Evolutionary conservation across 805 yeast genomes (phyloP), one percentile per base, ranked within the genome.

Genomic region (Nematodospora valgi): DNA sequence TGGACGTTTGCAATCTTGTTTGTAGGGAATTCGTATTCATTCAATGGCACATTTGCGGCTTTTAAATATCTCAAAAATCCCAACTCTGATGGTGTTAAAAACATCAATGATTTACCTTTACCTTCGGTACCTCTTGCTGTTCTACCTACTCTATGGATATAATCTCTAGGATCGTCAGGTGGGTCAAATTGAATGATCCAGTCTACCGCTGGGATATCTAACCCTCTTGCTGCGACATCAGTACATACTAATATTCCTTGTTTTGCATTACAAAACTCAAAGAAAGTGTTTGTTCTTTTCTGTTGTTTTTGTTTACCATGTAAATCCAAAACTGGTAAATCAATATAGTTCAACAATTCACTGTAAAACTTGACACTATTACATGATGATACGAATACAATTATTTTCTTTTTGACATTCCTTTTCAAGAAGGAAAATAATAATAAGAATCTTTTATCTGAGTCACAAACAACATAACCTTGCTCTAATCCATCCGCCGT

Each of bases 111-210:
- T 63, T 82, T 86, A 52, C 99, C 99, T 56, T 81, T 82, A 38
- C 96, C 98, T 32, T 76, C 56, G 15, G 82, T 66, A 46, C 95
- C 95, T 71, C 98, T 82, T 23, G 98, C 99, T 18, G 99, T 93
- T 72, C 99, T 82, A 47, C 99, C 99, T 23, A 93, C 98, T 64
- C 99, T 80, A 68, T 93, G 99, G 49, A 93, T 93, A 61, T 93
- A 93, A 65, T 93, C 98, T 68, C 98, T 81, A 64, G 98, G 98
- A 67, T 93, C 98, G 82, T 93, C 98, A 59, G 98, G 98, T 37
- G 98, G 98, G 62, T 93, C 99, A 56, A 87, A 93, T 70, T 93
- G 98, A 46, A 93, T 84, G 54, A 93, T 93, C 98, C 98, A 93
- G 68, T 94, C 98, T 37, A 93, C 98, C 19, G 94, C 82, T 35